phyloP scores from a whole-genome alignment of 2,329 filamentous ascomycete species.

The Helicocarpus griseus region DNA sequence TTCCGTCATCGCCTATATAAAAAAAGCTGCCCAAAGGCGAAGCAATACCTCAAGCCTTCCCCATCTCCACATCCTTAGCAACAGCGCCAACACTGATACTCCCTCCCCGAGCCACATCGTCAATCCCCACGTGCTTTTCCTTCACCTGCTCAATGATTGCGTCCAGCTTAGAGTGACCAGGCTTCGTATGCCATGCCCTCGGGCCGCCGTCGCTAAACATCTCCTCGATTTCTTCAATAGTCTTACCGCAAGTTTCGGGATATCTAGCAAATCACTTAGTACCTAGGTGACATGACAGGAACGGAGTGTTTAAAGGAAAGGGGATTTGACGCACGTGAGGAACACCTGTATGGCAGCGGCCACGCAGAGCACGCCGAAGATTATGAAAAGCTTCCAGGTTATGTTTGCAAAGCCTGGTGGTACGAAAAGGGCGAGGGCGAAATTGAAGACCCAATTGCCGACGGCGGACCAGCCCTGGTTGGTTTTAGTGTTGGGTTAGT shows the following conservation, averaged over 20 bases:
- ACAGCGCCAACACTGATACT: neutral
- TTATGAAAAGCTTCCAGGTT: conserved; percentile 44
- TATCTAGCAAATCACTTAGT: too few relatives aligned
- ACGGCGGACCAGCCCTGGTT: conserved; percentile 41
- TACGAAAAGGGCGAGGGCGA: conserved; percentile 50
- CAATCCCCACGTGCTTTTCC: conserved; percentile 11
- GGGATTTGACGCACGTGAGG: conserved; percentile 27
- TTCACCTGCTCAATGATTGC: conserved; percentile 19
- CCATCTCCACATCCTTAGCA: neutral
- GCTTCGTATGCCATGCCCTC: conserved; percentile 24
- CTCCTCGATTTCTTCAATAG: conserved; percentile 25
- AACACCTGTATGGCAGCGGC: conserved; percentile 37
- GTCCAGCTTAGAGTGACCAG: conserved; percentile 23
- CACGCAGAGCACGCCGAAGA: conserved; percentile 42
- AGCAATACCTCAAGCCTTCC: too few relatives aligned
- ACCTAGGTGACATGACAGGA: neutral
- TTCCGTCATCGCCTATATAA: too few relatives aligned
- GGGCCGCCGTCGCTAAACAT: conserved; percentile 20
- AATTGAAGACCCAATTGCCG: conserved; percentile 51
- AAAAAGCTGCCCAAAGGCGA: too few relatives aligned
- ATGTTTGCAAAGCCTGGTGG: conserved; percentile 52
- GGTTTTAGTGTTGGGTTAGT: too few relatives aligned
- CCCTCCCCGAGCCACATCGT: neutral
- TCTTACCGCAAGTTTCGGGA: conserved; percentile 25
- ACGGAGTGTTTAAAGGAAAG: neutral